Conservation (phyloP, 106 monocot genomes). For the Dioscorea zingiberensis region DNA sequence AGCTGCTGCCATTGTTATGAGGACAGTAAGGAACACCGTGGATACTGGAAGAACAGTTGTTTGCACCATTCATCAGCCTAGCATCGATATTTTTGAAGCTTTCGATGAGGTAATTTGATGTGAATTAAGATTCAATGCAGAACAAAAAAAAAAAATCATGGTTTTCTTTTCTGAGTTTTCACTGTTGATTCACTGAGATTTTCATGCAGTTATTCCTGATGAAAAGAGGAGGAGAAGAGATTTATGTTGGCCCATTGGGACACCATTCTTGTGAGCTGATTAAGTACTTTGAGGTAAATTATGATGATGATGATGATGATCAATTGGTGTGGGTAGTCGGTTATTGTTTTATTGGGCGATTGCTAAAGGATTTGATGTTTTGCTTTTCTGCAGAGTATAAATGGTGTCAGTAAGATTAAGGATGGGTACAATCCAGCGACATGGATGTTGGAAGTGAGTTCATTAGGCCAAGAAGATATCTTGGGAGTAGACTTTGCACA, state of each 20-base stretch:
- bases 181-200: background rate
- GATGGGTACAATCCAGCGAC: slow-evolving; percentile 2
- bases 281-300: background rate
- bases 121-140: no score
- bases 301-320: no score
- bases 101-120: slow-evolving; percentile 57
- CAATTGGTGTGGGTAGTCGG: no score
- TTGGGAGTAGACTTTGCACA: background rate
- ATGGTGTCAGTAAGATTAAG: slow-evolving; percentile 2
- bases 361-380: no score
- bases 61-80: slow-evolving; percentile 64
- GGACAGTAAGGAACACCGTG: slow-evolving; percentile 59
- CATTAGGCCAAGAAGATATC: background rate
- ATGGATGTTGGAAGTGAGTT: slow-evolving; percentile 6
- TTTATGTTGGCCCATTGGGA: slow-evolving; percentile 1
- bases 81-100: slow-evolving; percentile 56
- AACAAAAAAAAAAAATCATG: no score
- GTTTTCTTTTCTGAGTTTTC: no score
- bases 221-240: slow-evolving; percentile 6
- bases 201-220: background rate
- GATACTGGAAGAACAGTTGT: slow-evolving; percentile 63
- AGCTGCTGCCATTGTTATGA: slow-evolving; percentile 66
- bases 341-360: no score
- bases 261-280: background rate
- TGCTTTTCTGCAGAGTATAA: background rate